Percentiles rank a stretch among this genome's conserved stretches.
Conservation (phyloP, 768 basidiomycete genomes). For the Pleurotus platypus region DNA sequence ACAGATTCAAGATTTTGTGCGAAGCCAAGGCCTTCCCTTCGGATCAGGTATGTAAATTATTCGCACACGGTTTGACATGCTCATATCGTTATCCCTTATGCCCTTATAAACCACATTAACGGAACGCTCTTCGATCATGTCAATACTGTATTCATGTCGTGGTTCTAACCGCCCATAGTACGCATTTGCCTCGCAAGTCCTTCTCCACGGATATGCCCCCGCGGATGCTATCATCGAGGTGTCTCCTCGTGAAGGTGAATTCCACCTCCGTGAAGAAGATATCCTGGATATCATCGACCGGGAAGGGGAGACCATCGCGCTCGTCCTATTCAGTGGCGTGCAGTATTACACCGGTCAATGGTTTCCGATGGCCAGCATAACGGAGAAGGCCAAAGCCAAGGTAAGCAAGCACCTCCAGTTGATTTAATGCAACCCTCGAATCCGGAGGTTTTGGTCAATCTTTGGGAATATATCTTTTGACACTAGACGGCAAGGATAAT, state of each 20-base stretch:
- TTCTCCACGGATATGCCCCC: conserved; percentile 74
- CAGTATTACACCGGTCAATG: conserved; percentile 98
- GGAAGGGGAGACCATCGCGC: conserved; percentile 75
- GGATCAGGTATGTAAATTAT: conserved; percentile 67
- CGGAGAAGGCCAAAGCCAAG: conserved; percentile 79
- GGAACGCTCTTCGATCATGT: no score
- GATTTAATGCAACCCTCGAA: conserved; percentile 5
- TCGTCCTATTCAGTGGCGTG: conserved; percentile 90
- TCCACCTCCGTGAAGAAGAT: conserved; percentile 82
- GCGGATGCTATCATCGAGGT: conserved; percentile 73
- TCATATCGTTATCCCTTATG: background rate
- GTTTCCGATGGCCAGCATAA: conserved; percentile 86
- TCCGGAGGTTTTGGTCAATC: no score
- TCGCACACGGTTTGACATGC: conserved; percentile 7
- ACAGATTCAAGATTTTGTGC: conserved; percentile 90
- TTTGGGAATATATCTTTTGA: no score
- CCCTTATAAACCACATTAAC: no score
- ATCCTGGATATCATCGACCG: conserved; percentile 72
- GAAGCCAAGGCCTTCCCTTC: conserved; percentile 95
- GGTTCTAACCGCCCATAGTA: conserved; percentile 51
- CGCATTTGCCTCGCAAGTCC: conserved; percentile 91
- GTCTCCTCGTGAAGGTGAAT: conserved; percentile 79
- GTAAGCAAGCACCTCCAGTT: conserved; percentile 32
- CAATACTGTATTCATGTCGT: no score
- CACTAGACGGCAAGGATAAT: no score